phyloP scores from a whole-genome alignment of 148 eudicot species.

The Camellia sinensis region DNA sequence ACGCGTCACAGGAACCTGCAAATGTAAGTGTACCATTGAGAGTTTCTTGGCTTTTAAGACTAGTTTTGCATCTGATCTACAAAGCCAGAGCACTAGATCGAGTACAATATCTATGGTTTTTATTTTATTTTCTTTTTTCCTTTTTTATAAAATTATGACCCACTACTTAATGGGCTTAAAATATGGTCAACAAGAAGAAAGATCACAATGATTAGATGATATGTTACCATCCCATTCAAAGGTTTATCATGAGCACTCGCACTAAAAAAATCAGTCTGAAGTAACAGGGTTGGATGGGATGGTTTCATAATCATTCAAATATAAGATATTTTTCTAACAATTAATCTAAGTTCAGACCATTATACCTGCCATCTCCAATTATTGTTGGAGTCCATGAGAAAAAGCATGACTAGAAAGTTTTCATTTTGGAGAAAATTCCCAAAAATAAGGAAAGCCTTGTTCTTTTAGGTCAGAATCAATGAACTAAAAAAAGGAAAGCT shows the following conservation, averaged over 20 bases:
- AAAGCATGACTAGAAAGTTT: not conserved
- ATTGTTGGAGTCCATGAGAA: not conserved
- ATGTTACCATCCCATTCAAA: not conserved
- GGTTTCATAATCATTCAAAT: not conserved
- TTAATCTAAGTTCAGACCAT: not conserved
- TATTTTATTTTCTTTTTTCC: not conserved
- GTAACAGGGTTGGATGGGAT: not conserved
- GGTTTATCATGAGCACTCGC: not conserved
- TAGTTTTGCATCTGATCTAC: not conserved
- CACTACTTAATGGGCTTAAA: not conserved
- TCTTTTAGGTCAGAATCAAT: not conserved
- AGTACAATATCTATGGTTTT: not conserved
- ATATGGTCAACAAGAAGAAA: not conserved
- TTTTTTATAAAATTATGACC: not conserved
- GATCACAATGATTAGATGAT: not conserved
- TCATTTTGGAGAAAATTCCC: not conserved
- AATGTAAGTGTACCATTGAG: not conserved
- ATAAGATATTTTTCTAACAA: not conserved
- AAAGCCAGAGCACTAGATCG: not conserved
- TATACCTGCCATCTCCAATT: not conserved
- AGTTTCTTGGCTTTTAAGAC: not conserved
- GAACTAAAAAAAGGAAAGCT: not conserved
- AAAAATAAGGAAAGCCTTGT: no score
- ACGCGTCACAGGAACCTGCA: conserved; percentile 54
- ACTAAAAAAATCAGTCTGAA: not conserved